Evolutionary conservation across 176 grass and related monocot species (phyloP).

Genomic region (Areca catechu): DNA sequence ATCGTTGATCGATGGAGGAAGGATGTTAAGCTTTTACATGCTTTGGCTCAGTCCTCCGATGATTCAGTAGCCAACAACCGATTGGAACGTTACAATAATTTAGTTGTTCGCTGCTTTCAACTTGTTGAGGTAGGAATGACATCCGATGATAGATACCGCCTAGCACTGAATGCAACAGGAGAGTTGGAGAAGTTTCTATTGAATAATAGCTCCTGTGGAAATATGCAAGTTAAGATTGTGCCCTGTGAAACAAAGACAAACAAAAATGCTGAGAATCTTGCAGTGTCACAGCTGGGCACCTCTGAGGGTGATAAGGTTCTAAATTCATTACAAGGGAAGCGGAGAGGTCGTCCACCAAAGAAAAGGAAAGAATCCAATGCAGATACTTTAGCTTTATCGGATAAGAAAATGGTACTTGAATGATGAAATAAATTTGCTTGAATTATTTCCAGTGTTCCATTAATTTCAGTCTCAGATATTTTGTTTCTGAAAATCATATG

Average conservation of each 20-base stretch:
- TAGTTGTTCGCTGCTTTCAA: constrained; percentile 37
- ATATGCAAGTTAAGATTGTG: constrained; percentile 53
- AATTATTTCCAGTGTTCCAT: not conserved
- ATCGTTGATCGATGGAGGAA: constrained; percentile 91
- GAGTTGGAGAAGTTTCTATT: constrained; percentile 75
- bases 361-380: constrained; percentile 49
- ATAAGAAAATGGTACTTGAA: constrained; percentile 57
- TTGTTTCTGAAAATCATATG: constrained; percentile 14
- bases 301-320: constrained; percentile 39
- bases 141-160: constrained; percentile 74
- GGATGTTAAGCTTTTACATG: constrained; percentile 69
- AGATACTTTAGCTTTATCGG: constrained; percentile 32
- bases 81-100: constrained; percentile 38
- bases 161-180: constrained; percentile 64
- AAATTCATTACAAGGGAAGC: constrained; percentile 48
- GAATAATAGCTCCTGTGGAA: constrained; percentile 40
- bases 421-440: too few relatives aligned
- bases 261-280: constrained; percentile 48
- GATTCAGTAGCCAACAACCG: constrained; percentile 30
- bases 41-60: constrained; percentile 24
- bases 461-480: constrained; percentile 2
- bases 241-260: constrained; percentile 59
- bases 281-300: constrained; percentile 27
- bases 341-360: constrained; percentile 51
- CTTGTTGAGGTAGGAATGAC: constrained; percentile 66